These are phyloP conservation scores for Skeletonema menzelii DNA, from an alignment of 108 stramenopile genomes.

Conservation along the genomic window DNA sequence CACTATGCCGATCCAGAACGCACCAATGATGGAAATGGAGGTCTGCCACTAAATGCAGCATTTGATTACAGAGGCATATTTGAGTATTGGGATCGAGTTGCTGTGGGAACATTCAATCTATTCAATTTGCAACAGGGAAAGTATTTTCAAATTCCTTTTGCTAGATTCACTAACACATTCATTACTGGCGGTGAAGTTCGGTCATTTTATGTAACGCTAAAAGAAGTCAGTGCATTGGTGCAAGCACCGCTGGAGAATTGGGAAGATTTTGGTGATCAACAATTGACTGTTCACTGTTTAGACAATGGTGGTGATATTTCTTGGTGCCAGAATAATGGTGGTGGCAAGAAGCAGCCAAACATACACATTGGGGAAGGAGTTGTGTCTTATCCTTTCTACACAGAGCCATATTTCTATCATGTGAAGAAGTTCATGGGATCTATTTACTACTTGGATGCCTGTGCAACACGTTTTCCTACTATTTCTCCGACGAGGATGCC, in stretches of 20 bases:
- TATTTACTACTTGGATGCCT: slow-evolving; percentile 10
- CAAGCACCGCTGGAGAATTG: slow-evolving; percentile 12
- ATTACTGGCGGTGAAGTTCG: slow-evolving; percentile 8
- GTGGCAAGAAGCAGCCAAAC: neutral
- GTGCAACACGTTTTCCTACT: slow-evolving; percentile 5
- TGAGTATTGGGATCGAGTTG: slow-evolving; percentile 6
- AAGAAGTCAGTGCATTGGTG: slow-evolving; percentile 19
- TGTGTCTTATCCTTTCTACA: slow-evolving; percentile 27
- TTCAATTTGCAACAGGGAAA: slow-evolving; percentile 7
- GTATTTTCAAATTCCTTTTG: slow-evolving; percentile 23
- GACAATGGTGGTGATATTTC: neutral
- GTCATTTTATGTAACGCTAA: slow-evolving; percentile 27
- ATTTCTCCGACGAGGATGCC: neutral
- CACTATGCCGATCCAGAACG: slow-evolving; percentile 26
- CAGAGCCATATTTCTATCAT: slow-evolving; percentile 20
- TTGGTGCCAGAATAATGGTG: neutral
- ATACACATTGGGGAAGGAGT: slow-evolving; percentile 37
- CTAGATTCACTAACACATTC: slow-evolving; percentile 1
- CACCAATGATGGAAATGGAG: slow-evolving; percentile 19
- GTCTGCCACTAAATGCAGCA: slow-evolving; percentile 1
- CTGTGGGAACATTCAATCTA: slow-evolving; percentile 8
- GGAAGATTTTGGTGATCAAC: slow-evolving; percentile 22
- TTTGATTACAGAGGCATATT: slow-evolving; percentile 34
- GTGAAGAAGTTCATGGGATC: slow-evolving; percentile 21
- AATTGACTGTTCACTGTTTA: slow-evolving; percentile 5